Evolutionary conservation across 768 basidiomycete species (phyloP).

Genomic region (Trametes meyenii): DNA sequence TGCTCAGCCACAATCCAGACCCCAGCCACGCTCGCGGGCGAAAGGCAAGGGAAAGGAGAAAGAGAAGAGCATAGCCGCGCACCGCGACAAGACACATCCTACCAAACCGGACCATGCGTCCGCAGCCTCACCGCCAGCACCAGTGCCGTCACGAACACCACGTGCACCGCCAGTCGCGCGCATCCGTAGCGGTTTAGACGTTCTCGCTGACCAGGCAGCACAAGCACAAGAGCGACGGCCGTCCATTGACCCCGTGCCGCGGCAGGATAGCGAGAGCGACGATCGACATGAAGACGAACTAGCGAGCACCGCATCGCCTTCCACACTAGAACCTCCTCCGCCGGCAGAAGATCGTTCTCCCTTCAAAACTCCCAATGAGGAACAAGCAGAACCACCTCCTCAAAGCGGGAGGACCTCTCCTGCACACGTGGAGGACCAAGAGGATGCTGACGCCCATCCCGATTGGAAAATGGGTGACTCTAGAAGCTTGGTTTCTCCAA

Average conservation of each 20-base stretch:
- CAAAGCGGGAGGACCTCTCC: no score
- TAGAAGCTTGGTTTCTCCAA: no score
- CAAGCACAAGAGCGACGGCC: constrained; percentile 32
- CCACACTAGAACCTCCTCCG: no score
- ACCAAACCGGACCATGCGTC: not conserved
- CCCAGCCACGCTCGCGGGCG: not conserved
- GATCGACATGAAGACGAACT: not conserved
- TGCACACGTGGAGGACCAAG: no score
- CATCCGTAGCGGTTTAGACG: constrained; percentile 60
- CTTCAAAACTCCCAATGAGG: no score
- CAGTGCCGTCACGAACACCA: not conserved
- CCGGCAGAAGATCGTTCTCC: no score
- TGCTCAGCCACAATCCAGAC: not conserved
- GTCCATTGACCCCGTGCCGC: constrained; percentile 12
- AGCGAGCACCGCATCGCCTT: not conserved
- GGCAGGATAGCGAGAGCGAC: constrained; percentile 13
- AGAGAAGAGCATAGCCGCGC: not conserved
- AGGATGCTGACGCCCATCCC: no score
- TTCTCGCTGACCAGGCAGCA: constrained; percentile 74
- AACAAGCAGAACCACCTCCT: no score
- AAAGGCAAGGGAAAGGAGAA: constrained; percentile 19
- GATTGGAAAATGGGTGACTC: no score
- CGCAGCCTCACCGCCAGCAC: not conserved
- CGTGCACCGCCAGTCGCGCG: constrained; percentile 31
- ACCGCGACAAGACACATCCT: not conserved